phyloP scores from a whole-genome alignment of 1,284 basidiomycete genomes.

The Apiotrichum sp. region DNA sequence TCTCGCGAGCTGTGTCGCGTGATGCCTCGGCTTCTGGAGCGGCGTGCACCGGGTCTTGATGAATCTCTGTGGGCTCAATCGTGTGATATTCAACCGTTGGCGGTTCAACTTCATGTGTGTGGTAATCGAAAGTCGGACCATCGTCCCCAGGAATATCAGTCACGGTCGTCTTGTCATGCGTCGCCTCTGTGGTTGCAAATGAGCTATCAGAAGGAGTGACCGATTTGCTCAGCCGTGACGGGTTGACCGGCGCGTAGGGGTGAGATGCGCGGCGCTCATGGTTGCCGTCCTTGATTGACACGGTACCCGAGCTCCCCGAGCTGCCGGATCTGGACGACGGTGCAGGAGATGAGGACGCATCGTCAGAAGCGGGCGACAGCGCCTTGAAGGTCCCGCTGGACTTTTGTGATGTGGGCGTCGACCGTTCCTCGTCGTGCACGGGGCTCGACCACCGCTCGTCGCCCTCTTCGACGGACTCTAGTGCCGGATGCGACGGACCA shows the following conservation, averaged over 20 bases:
- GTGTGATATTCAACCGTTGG: not conserved
- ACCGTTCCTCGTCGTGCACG: not conserved
- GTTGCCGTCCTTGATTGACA: too few relatives aligned
- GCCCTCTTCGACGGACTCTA: not conserved
- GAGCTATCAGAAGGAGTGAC: constrained; percentile 38
- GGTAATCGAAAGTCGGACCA: not conserved
- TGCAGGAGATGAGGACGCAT: not conserved
- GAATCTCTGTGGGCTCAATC: not conserved
- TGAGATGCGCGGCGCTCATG: constrained; percentile 29
- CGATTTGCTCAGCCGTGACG: constrained; percentile 43
- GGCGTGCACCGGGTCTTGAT: not conserved
- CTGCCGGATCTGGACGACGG: not conserved
- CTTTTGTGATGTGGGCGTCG: not conserved
- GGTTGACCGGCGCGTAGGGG: constrained; percentile 40
- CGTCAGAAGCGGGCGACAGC: not conserved
- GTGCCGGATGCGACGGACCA: not conserved
- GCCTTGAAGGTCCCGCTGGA: not conserved
- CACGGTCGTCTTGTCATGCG: not conserved
- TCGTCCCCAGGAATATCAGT: not conserved
- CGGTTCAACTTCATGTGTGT: not conserved
- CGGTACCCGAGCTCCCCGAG: not conserved
- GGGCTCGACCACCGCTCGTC: not conserved
- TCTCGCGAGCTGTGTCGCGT: not conserved
- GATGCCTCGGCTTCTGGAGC: not conserved
- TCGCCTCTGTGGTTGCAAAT: constrained; percentile 17